A percentile compares a stretch with the other conserved stretches of the same genome.
Conservation (phyloP, 2,329 filamentous ascomycete species). For the Calcarisporium arbuscula region DNA sequence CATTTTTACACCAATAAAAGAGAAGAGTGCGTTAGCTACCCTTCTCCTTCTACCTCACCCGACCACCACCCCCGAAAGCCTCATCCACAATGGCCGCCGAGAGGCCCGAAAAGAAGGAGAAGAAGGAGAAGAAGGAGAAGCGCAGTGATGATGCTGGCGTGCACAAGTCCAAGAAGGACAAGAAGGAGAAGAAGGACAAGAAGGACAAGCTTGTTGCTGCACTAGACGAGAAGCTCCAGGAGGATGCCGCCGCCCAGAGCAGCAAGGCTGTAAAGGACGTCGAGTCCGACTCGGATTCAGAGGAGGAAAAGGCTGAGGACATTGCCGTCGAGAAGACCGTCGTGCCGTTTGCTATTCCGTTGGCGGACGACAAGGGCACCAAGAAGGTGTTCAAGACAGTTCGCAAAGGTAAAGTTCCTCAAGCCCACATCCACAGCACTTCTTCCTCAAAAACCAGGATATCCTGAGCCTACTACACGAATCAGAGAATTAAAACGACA, state of each 20-base stretch:
- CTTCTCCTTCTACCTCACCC: background rate
- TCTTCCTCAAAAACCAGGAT: background rate
- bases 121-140: constrained; percentile 58
- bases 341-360: constrained; percentile 76
- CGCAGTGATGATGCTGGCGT: constrained; percentile 48
- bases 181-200: constrained; percentile 64
- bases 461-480: no score
- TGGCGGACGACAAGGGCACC: constrained; percentile 71
- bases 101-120: constrained; percentile 45
- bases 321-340: constrained; percentile 48
- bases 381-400: constrained; percentile 56
- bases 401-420: constrained; percentile 42
- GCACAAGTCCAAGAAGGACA: constrained; percentile 51
- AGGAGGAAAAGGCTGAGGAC: constrained; percentile 38
- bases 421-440: background rate
- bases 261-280: constrained; percentile 33
- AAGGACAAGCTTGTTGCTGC: constrained; percentile 64
- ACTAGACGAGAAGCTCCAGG: constrained; percentile 59
- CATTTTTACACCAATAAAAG: no score
- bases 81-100: constrained; percentile 42
- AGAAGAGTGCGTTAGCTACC: background rate
- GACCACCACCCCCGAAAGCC: constrained; percentile 11
- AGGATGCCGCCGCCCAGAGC: constrained; percentile 40
- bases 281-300: constrained; percentile 38
- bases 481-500: no score